phyloP scores from a whole-genome alignment of 2,329 filamentous ascomycete genomes.

The Plenodomus lindquistii region DNA sequence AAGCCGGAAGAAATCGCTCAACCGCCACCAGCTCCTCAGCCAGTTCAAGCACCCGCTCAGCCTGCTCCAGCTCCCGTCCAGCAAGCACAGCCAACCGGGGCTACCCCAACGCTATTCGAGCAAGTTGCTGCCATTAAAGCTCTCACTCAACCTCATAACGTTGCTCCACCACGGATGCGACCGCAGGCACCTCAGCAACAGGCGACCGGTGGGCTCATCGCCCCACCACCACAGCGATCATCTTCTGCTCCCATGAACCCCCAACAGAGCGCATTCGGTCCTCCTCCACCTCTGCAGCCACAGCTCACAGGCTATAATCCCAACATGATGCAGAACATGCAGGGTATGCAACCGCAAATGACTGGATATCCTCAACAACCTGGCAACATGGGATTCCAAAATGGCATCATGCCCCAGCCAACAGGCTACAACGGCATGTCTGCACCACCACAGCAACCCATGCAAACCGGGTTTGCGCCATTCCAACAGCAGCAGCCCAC shows the following conservation, averaged over 20 bases:
- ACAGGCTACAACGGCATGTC: conserved; percentile 41
- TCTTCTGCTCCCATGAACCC: conserved; percentile 84
- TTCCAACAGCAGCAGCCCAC: conserved; percentile 54
- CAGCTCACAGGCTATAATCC: conserved; percentile 75
- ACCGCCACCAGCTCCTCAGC: conserved; percentile 50
- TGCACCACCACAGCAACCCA: conserved; percentile 48
- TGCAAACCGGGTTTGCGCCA: conserved; percentile 43
- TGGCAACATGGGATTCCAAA: conserved; percentile 38
- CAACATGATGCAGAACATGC: conserved; percentile 53
- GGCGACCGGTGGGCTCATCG: conserved; percentile 64
- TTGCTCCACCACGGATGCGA: conserved; percentile 62
- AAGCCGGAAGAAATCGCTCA: conserved; percentile 47
- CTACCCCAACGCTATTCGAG: conserved; percentile 42
- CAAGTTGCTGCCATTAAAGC: conserved; percentile 45
- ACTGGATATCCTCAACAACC: conserved; percentile 47
- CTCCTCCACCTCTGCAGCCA: conserved; percentile 73
- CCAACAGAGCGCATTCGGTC: conserved; percentile 68
- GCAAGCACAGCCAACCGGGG: conserved; percentile 51
- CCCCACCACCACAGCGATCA: conserved; percentile 78
- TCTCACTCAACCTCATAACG: conserved; percentile 40
- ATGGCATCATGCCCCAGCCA: conserved; percentile 44
- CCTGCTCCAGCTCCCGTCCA: conserved; percentile 42
- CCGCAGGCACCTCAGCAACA: conserved; percentile 71
- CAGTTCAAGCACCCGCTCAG: conserved; percentile 43
- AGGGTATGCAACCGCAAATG: conserved; percentile 41